Evolutionary conservation across 495 filamentous ascomycete species (phyloP).

Genomic region (Geoglossum glabrum): DNA sequence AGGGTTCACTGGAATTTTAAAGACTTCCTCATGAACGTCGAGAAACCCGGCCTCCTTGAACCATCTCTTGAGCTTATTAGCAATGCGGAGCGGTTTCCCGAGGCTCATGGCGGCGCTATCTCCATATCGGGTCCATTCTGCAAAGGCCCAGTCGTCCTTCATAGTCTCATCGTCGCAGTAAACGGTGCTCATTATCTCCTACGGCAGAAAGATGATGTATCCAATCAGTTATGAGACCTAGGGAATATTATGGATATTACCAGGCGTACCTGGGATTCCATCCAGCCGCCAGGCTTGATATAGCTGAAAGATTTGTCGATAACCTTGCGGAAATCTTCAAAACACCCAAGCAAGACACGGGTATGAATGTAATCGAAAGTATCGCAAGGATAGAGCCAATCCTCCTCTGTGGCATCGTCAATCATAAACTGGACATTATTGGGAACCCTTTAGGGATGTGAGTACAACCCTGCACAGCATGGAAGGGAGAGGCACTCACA

Average conservation of each 20-base stretch:
- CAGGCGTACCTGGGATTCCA: slow-evolving; percentile 22
- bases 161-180: slow-evolving; percentile 32
- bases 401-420: slow-evolving; percentile 28
- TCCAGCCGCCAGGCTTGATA: slow-evolving; percentile 43
- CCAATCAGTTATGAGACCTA: neutral
- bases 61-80: slow-evolving; percentile 20
- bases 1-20: slow-evolving; percentile 19
- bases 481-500: neutral
- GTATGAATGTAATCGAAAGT: slow-evolving; percentile 48
- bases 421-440: slow-evolving; percentile 34
- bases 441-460: slow-evolving; percentile 15
- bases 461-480: neutral
- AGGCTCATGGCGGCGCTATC: slow-evolving; percentile 18
- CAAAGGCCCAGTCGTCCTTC: slow-evolving; percentile 24
- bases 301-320: slow-evolving; percentile 12
- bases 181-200: slow-evolving; percentile 32
- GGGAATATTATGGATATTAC: neutral
- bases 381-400: slow-evolving; percentile 30
- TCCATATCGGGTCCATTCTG: slow-evolving; percentile 15
- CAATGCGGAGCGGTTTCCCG: slow-evolving; percentile 15
- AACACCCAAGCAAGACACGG: slow-evolving; percentile 34
- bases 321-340: slow-evolving; percentile 28
- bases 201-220: slow-evolving; percentile 1
- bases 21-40: slow-evolving; percentile 21
- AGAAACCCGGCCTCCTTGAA: slow-evolving; percentile 21